Evolutionary conservation across 2,329 filamentous ascomycete genomes (phyloP).

Genomic region (Exophiala viscosa): DNA sequence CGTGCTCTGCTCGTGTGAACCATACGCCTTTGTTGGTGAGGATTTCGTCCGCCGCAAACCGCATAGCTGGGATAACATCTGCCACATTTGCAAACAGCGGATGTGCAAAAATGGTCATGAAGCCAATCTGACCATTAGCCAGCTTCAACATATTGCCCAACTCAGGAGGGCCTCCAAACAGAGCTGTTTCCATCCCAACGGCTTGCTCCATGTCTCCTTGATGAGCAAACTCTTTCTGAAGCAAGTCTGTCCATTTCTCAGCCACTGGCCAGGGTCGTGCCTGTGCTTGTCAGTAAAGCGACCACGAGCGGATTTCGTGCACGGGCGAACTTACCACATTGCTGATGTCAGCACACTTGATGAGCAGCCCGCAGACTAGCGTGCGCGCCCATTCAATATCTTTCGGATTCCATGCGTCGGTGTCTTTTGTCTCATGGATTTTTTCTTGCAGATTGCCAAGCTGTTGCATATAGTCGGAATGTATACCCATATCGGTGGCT

Average conservation of each 20-base stretch:
- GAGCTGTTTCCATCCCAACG: slow-evolving; percentile 78
- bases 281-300: slow-evolving; percentile 42
- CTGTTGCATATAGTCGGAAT: slow-evolving; percentile 94
- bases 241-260: slow-evolving; percentile 81
- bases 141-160: slow-evolving; percentile 79
- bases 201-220: slow-evolving; percentile 90
- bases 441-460: slow-evolving; percentile 77
- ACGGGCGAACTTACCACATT: slow-evolving; percentile 70
- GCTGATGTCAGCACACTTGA: slow-evolving; percentile 98
- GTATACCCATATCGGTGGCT: slow-evolving; percentile 93
- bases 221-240: slow-evolving; percentile 93
- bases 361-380: slow-evolving; percentile 81
- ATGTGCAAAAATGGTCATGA: slow-evolving; percentile 94
- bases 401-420: slow-evolving; percentile 72
- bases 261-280: slow-evolving; percentile 80
- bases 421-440: slow-evolving; percentile 61
- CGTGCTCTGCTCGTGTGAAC: slow-evolving; percentile 62
- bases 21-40: slow-evolving; percentile 72
- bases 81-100: slow-evolving; percentile 86
- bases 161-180: slow-evolving; percentile 74
- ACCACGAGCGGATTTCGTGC: neutral
- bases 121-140: slow-evolving; percentile 83
- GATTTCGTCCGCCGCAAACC: slow-evolving; percentile 79
- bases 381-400: slow-evolving; percentile 72
- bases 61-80: slow-evolving; percentile 79